phyloP scores from a whole-genome alignment of 257 asterid species.

The Solanum tarijense region DNA sequence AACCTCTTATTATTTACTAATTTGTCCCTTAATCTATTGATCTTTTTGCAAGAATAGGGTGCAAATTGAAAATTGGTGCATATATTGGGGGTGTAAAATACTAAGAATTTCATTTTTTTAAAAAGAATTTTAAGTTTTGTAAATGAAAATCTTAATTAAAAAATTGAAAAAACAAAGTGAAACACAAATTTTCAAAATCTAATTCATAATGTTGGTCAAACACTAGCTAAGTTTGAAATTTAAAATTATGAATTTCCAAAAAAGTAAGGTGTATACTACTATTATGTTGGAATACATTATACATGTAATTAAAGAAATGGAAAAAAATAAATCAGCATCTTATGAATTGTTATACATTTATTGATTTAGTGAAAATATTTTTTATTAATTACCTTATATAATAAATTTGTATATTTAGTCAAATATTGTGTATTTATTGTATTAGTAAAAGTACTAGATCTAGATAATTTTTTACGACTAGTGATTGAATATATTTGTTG shows the following conservation, averaged over 20 bases:
- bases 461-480: not conserved
- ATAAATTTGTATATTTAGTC: not conserved
- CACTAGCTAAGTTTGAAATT: not conserved
- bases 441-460: not conserved
- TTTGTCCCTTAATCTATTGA: not conserved
- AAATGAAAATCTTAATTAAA: not conserved
- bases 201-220: not conserved
- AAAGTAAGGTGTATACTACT: not conserved
- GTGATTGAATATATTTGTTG: not conserved
- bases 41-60: not conserved
- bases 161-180: not conserved
- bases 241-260: not conserved
- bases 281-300: not conserved
- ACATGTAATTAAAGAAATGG: not conserved
- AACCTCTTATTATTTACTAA: not conserved
- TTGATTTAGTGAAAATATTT: not conserved
- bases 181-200: not conserved
- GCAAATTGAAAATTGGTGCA: not conserved
- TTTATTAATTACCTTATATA: not conserved
- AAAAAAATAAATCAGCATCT: not conserved
- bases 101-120: not conserved
- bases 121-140: not conserved
- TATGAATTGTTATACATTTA: not conserved
- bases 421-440: not conserved
- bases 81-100: not conserved